Base-by-base conservation (phyloP, 2,329 filamentous ascomycete genomes). In the Clonostachys byssicola region DNA sequence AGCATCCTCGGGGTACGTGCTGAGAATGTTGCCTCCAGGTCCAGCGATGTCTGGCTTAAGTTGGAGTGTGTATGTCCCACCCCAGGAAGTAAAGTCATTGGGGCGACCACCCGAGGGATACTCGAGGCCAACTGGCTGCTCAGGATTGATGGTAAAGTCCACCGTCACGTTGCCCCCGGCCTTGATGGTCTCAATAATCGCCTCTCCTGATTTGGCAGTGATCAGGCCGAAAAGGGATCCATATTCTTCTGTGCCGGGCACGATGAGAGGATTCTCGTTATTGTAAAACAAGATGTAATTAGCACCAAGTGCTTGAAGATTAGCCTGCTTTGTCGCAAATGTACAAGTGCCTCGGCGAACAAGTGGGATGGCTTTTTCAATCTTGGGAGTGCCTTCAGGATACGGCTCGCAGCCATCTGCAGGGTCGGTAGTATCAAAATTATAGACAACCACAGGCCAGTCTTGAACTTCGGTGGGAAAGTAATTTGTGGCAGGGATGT, bases 41-140 rank as follows among this genome's bases (percentile, higher is more conserved):
- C 68, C 64, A 12, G 66, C 68, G 43, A 75, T 55, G 45, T 74
- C 65, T 8, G 71, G 70, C 54, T 71, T 72, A 45, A 73, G 56
- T 38, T 64, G 59, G 6, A 73, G 59, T 44, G 74, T 71, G 47
- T 67, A 68, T 3, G 60, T 66, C 3, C 65, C 67, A 5, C 71
- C 71, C 71, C 71, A 75, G 9, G 64, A 64, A 13, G 66, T 72
- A 51, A 63, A 74, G 1, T 54, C 57, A 48, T 60, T 66, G 6
- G 72, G 56, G 14, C 61, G 62, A 5, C 65, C 67, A 12, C 63
- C 69, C 2, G 53, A 49, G 0, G 57, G 41, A 36, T 59, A 53
- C 10, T 54, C 49, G 23, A 61, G 40, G 12, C 51, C 53, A 12
- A 59, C 51, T 1, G 57, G 49, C 34, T 52, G 49, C 38, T 60